These are phyloP conservation scores for Penicillium sp. DNA, from an alignment of 2,329 filamentous ascomycete species.

Conservation along the genomic window DNA sequence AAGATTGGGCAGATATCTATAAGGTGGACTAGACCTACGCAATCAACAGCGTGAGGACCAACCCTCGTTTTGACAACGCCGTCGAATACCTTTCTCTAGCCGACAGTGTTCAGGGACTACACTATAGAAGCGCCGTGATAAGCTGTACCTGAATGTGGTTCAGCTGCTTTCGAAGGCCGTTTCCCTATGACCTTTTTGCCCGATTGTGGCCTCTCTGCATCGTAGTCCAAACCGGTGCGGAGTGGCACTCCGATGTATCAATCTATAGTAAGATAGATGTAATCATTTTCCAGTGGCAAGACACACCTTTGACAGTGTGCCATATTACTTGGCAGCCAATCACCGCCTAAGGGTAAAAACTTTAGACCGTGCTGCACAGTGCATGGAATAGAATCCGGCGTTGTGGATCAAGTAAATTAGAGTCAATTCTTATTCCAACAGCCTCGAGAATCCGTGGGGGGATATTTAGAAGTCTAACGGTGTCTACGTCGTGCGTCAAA, in stretches of 20 bases:
- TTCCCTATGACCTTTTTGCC: neutral
- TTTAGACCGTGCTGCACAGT: neutral
- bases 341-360: no score
- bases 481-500: neutral
- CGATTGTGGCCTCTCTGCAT: neutral
- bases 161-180: neutral
- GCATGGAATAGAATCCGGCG: no score
- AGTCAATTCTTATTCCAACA: neutral
- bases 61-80: no score
- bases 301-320: neutral
- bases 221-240: neutral
- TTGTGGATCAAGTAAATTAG: neutral
- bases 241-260: conserved; percentile 8
- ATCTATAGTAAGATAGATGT: conserved; percentile 5
- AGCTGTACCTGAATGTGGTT: neutral
- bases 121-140: neutral
- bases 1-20: no score
- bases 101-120: no score
- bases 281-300: neutral
- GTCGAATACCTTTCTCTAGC: no score
- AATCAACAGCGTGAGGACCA: no score
- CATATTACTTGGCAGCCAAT: neutral
- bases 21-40: no score
- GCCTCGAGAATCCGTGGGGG: neutral
- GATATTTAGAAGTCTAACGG: no score